Base-by-base conservation (phyloP, 257 asterid genomes). In the Dorcoceras hygrometricum region DNA sequence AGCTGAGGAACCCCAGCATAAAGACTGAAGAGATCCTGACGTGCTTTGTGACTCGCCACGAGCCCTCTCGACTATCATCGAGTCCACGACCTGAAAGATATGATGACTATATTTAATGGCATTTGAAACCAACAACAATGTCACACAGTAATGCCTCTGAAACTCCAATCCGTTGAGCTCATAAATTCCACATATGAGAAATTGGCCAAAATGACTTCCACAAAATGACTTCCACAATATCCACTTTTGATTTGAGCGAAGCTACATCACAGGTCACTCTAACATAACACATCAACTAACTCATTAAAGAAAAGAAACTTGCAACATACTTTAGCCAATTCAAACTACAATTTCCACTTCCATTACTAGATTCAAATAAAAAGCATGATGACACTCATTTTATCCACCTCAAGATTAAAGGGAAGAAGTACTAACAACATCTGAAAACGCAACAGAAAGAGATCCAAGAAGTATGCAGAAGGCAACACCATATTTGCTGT, bases 1-100 rank as follows among this genome's bases (percentile, higher is more conserved):
- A 70, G 99, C 97, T 29, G 99, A 90, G 16, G 99, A 94, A 48
- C 99, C 97, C 99, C 99, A 94, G 76, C 99, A 94, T 57, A 94
- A 77, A 22, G 99, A 94, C 82, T 94, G 97, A 72, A 94, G 96
- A 61, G 99, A 94, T 65, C 97, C 97, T 23, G 99, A 90, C 85
- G 87, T 81, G 81, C 96, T 94, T 65, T 94, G 99, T 59, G 97
- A 94, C 79, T 94, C 99, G 27, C 99, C 99, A 31, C 99, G 99
- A 69, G 99, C 95, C 83, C 95, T 87, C 80, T 90, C 97, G 31
- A 90, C 97, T 72, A 94, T 96, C 99, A 94, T 94, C 69, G 99
- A 94, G 84, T 90, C 99, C 68, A 94, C 97, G 68, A 94, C 99
- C 99, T 94, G 73, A 73, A 78, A 48, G 53, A 68, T 66, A 62